Percentiles rank a stretch among this genome's conserved stretches.
phyloP scores from a whole-genome alignment of 805 yeast species.

The Spathaspora gorwiae region DNA sequence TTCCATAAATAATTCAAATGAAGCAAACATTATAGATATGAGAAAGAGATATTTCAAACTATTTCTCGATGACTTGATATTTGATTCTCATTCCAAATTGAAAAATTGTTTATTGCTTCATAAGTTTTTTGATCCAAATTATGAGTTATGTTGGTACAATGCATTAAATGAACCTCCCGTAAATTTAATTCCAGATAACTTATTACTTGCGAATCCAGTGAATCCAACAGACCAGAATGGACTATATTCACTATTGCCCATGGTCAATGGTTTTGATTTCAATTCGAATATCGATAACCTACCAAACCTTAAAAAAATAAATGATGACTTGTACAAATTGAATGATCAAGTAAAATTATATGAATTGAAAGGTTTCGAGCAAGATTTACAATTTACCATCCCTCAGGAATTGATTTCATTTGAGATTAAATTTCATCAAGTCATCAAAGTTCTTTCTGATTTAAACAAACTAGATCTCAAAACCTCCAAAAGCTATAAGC shows the following conservation, averaged over 20 bases:
- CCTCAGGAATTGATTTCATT: slow-evolving; percentile 29
- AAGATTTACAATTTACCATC: slow-evolving; percentile 14
- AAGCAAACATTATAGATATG: slow-evolving; percentile 40
- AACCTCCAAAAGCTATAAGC: slow-evolving; percentile 36
- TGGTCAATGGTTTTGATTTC: slow-evolving; percentile 35
- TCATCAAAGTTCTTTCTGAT: slow-evolving; percentile 27
- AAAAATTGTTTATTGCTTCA: slow-evolving; percentile 33
- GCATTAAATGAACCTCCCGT: slow-evolving; percentile 46
- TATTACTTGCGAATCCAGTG: slow-evolving; percentile 46
- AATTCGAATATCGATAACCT: slow-evolving; percentile 26
- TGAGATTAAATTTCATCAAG: slow-evolving; percentile 31
- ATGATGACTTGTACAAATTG: slow-evolving; percentile 30
- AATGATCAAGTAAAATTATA: slow-evolving; percentile 29
- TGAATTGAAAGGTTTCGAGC: slow-evolving; percentile 13
- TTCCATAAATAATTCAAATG: slow-evolving; percentile 35
- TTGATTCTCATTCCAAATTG: slow-evolving; percentile 26
- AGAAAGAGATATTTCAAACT: slow-evolving; percentile 43
- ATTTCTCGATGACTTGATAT: slow-evolving; percentile 39
- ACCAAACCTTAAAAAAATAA: slow-evolving; percentile 26
- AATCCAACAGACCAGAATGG: slow-evolving; percentile 53
- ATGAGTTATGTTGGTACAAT: slow-evolving; percentile 48
- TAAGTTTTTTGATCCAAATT: slow-evolving; percentile 49
- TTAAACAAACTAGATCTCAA: slow-evolving; percentile 36
- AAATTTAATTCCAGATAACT: slow-evolving; percentile 42
- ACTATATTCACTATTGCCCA: slow-evolving; percentile 45